Conservation (phyloP, 305 asterid genomes). For the Nicotiana rustica region DNA sequence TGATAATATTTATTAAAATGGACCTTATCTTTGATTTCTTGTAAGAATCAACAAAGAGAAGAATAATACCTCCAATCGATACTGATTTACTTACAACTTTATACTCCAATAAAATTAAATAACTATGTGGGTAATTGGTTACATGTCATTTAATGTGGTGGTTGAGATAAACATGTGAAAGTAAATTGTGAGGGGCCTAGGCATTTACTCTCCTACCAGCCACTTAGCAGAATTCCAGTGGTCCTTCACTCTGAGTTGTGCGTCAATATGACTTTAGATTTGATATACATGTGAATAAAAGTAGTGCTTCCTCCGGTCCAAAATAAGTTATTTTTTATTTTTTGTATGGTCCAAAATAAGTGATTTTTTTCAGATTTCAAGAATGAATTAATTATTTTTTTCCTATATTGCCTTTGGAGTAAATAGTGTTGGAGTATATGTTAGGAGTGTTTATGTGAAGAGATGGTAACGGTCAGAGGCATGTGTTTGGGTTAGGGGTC, state of each 20-base stretch:
- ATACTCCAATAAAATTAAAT: neutral
- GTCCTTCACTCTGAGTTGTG: neutral
- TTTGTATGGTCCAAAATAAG: too few relatives aligned
- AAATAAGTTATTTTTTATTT: too few relatives aligned
- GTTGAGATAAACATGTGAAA: conserved; percentile 52
- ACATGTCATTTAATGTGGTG: conserved; percentile 52
- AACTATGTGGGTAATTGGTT: neutral
- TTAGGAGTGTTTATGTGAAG: too few relatives aligned
- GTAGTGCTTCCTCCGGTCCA: neutral
- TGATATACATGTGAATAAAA: neutral
- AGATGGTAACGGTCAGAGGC: too few relatives aligned
- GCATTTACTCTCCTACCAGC: conserved; percentile 52
- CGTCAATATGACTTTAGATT: neutral
- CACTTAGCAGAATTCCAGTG: conserved; percentile 19
- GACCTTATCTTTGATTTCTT: conserved; percentile 35
- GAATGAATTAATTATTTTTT: too few relatives aligned
- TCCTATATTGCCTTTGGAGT: too few relatives aligned
- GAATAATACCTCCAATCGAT: neutral
- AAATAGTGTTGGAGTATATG: too few relatives aligned
- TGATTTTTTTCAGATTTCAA: too few relatives aligned
- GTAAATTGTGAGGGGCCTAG: conserved; percentile 45
- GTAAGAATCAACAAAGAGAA: neutral
- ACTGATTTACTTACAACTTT: neutral
- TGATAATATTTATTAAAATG: conserved; percentile 39
- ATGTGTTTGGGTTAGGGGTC: too few relatives aligned